Conservation (phyloP, 306 rosid species). For the Quercus berberidifolia region DNA sequence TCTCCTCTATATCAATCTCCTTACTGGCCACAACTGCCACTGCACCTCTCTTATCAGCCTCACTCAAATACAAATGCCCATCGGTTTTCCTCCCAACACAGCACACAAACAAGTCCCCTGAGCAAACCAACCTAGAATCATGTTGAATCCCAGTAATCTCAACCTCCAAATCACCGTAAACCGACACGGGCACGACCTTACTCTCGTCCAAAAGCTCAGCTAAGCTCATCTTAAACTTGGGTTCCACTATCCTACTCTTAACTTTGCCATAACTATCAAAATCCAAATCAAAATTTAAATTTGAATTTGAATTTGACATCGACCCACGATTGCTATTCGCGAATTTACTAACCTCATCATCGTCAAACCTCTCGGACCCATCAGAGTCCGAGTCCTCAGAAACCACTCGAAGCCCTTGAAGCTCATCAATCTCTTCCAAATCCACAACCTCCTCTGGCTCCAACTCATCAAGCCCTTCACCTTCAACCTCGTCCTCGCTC, state of each 20-base stretch:
- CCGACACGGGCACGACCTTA: constrained; percentile 84
- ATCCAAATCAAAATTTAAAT: constrained; percentile 76
- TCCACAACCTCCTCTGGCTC: constrained; percentile 73
- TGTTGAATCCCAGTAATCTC: constrained; percentile 94
- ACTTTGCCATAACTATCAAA: constrained; percentile 73
- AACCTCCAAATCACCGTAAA: constrained; percentile 77
- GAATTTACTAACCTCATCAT: constrained; percentile 27
- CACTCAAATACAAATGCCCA: constrained; percentile 67
- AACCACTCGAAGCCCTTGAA: constrained; percentile 44
- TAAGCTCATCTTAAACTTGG: constrained; percentile 75
- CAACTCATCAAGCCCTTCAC: constrained; percentile 42
- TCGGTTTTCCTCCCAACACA: constrained; percentile 66
- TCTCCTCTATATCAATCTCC: constrained; percentile 87
- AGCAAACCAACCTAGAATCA: constrained; percentile 63
- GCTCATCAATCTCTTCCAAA: constrained; percentile 73
- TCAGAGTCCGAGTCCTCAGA: constrained; percentile 33
- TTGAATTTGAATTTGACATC: constrained; percentile 19
- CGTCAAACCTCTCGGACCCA: constrained; percentile 19
- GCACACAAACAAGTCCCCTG: constrained; percentile 83
- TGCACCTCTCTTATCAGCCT: constrained; percentile 95
- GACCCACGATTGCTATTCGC: constrained; percentile 22
- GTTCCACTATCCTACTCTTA: constrained; percentile 74
- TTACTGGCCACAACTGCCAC: constrained; percentile 90
- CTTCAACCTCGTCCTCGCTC: background rate
- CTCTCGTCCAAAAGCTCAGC: constrained; percentile 96